Base-by-base conservation (phyloP, 306 rosid species). In the Potentilla sterilis region DNA sequence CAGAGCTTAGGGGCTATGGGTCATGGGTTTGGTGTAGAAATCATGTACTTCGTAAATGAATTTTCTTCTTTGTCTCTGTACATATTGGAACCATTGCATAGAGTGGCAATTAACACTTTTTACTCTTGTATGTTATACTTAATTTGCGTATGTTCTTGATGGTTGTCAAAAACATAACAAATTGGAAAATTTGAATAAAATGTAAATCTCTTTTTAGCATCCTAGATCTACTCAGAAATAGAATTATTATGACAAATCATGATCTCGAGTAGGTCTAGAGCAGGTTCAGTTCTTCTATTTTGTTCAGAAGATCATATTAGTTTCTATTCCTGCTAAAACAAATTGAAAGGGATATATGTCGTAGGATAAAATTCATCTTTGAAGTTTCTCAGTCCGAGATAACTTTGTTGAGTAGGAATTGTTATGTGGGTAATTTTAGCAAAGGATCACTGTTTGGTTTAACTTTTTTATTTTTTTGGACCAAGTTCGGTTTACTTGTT, bases 371-470 rank as follows among this genome's bases (percentile, higher is more conserved):
- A 55, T 4, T 9, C 40, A 2, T 40, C 22, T 22, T 21, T 42
- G 2, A 38, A 57, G 67, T 73, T 40, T 42, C 16, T 14, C 15
- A 12, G 18, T 55, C 44, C 9, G 4, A 24, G 67, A 73, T 55
- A 4, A 22, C 35, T 19, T 37, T 51, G 48, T 72, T 37, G 0
- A 2, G 41, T 0, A 19, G 21, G 44, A n/a, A 69, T 15, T 37
- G 18, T 38, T 54, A 13, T 70, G 49, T 54, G 65, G 37, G 7
- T 52, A 14, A 44, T 10, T 10, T 40, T 22, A 55, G 22, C 48
- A 52, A 71, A 37, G 65, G 21, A 55, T 72, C 28, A 40, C 15
- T n/a, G 16, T 55, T n/a, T 70, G 41, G 67, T 32, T 61, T 61
- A 61, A 28, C 68, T 35, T 37, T 3, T 37, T 37, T 37, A 37